A percentile compares a stretch with the other conserved stretches of the same genome.
These are phyloP conservation scores for Cucurbita moschata DNA, from an alignment of 306 rosid species.

Conservation along the genomic window DNA sequence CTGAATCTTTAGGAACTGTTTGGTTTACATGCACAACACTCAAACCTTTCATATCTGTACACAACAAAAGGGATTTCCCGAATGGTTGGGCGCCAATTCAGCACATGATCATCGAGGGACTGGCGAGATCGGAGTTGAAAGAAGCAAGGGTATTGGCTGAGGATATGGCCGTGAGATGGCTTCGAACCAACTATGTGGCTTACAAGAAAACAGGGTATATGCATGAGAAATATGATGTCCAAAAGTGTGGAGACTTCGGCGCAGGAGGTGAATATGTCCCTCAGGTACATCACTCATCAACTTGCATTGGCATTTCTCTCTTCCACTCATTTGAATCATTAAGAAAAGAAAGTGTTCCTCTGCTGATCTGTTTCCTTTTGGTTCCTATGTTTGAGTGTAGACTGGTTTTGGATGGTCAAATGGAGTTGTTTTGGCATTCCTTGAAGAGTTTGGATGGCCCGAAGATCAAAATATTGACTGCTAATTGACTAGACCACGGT, in stretches of 20 bases:
- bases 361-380: neutral
- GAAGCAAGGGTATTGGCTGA: conserved; percentile 64
- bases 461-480: conserved; percentile 40
- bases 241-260: conserved; percentile 59
- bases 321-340: neutral
- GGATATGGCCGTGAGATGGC: conserved; percentile 69
- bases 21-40: neutral
- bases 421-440: conserved; percentile 78
- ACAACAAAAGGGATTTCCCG: conserved; percentile 70
- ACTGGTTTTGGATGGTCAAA: conserved; percentile 98
- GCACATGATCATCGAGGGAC: conserved; percentile 93
- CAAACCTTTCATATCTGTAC: neutral
- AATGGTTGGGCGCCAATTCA: conserved; percentile 95
- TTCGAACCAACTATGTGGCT: conserved; percentile 57
- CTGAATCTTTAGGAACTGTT: neutral
- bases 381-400: conserved; percentile 26
- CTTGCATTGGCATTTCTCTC: neutral
- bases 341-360: neutral
- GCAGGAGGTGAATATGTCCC: conserved; percentile 79
- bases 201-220: conserved; percentile 59
- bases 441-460: conserved; percentile 98
- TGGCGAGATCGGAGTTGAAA: conserved; percentile 43
- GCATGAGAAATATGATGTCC: conserved; percentile 75
- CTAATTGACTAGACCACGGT: neutral
- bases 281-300: conserved; percentile 29